Evolutionary conservation across 2,329 filamentous ascomycete species (phyloP).

Genomic region (Paraconiothyrium brasiliense): DNA sequence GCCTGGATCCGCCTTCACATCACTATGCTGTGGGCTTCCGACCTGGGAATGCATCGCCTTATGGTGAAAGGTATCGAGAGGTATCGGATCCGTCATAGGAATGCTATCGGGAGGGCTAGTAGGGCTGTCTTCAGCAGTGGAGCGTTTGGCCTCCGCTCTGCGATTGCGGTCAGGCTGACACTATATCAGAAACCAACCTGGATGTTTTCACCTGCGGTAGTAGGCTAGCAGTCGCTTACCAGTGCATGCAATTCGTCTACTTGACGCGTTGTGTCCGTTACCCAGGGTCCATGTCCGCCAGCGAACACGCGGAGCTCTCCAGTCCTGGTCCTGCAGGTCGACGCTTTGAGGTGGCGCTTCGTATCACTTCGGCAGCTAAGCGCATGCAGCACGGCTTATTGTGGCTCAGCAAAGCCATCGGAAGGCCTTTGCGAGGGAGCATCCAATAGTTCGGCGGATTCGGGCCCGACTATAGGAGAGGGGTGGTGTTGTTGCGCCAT

Average conservation of each 20-base stretch:
- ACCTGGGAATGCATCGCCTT: slow-evolving; percentile 2
- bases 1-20: slow-evolving; percentile 35
- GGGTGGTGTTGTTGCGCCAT: neutral
- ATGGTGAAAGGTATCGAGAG: slow-evolving; percentile 4
- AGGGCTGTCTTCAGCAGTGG: neutral
- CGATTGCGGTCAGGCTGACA: slow-evolving; percentile 11
- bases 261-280: slow-evolving; percentile 13
- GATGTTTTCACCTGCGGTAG: slow-evolving; percentile 9
- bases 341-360: slow-evolving; percentile 12
- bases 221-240: slow-evolving; percentile 19
- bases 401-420: slow-evolving; percentile 7
- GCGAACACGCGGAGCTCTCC: slow-evolving; percentile 9
- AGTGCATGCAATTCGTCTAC: slow-evolving; percentile 10
- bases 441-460: slow-evolving; percentile 3
- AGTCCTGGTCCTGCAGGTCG: slow-evolving; percentile 15
- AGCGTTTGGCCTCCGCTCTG: neutral
- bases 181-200: slow-evolving; percentile 1
- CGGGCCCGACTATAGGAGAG: neutral
- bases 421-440: slow-evolving; percentile 2
- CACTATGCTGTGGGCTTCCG: slow-evolving; percentile 4
- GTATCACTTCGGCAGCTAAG: slow-evolving; percentile 5
- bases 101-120: neutral
- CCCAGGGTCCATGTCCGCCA: slow-evolving; percentile 15
- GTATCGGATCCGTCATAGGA: neutral
- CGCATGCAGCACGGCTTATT: neutral